These are phyloP conservation scores for Botrytis sinoallii DNA, from an alignment of 2,329 filamentous ascomycete species.

Conservation along the genomic window DNA sequence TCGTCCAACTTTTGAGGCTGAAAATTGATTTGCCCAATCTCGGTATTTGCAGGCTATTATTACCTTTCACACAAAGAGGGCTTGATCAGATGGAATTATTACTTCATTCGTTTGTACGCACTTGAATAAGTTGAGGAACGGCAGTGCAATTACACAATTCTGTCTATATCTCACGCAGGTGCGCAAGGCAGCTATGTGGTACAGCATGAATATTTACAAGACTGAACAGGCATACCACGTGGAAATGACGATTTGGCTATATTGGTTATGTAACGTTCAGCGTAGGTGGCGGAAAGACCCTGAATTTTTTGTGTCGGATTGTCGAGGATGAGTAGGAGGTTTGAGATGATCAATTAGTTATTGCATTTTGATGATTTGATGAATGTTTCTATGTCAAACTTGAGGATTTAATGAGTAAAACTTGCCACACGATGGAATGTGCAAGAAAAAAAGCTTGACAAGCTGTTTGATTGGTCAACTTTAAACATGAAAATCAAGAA, in stretches of 20 bases:
- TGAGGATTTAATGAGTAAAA: neutral
- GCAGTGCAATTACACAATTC: neutral
- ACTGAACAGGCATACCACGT: constrained; percentile 15
- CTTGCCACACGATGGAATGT: neutral
- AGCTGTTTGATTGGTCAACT: neutral
- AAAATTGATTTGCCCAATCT: neutral
- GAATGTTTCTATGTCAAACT: neutral
- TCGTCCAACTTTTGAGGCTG: neutral
- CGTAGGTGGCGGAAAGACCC: constrained; percentile 6
- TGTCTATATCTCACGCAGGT: neutral
- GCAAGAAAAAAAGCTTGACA: neutral
- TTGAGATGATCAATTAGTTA: neutral
- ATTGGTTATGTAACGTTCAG: neutral
- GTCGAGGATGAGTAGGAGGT: neutral
- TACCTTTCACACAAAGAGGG: neutral
- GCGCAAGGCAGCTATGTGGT: neutral
- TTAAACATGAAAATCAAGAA: neutral
- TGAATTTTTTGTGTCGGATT: neutral
- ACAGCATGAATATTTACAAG: neutral
- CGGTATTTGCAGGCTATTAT: neutral
- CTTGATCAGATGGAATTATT: neutral
- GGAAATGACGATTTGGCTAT: constrained; percentile 18
- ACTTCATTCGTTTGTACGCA: neutral
- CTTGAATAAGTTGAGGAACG: neutral
- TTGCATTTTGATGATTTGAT: neutral